Evolutionary conservation across 768 basidiomycete species (phyloP).

Genomic region (Pleurotus platypus): DNA sequence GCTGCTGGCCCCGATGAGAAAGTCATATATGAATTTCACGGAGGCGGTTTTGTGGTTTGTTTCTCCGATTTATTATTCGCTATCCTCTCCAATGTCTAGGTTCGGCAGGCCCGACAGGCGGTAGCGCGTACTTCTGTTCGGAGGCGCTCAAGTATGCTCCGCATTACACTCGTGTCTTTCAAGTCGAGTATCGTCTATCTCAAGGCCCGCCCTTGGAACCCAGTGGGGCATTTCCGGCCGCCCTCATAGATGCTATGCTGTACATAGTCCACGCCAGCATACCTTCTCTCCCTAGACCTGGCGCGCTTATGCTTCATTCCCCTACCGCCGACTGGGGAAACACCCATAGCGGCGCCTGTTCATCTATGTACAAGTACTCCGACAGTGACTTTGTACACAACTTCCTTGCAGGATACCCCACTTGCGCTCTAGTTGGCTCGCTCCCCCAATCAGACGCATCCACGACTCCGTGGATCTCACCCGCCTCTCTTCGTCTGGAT

Average conservation of each 20-base stretch:
- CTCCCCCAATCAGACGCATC: constrained; percentile 22
- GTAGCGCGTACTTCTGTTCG: constrained; percentile 8
- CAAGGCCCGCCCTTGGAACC: constrained; percentile 20
- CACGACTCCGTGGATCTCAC: constrained; percentile 30
- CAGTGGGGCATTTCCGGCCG: constrained; percentile 46
- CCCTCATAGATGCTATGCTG: constrained; percentile 47
- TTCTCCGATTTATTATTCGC: constrained; percentile 19
- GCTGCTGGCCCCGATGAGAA: constrained; percentile 24
- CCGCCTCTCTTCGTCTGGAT: constrained; percentile 21
- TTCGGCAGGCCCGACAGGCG: background rate
- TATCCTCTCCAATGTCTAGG: constrained; percentile 6
- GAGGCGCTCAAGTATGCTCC: constrained; percentile 3
- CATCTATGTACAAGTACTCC: constrained; percentile 12
- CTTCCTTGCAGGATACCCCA: constrained; percentile 15
- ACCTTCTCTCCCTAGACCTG: constrained; percentile 15
- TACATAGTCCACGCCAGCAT: constrained; percentile 23
- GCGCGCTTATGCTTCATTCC: constrained; percentile 26
- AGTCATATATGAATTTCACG: constrained; percentile 29
- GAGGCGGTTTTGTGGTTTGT: constrained; percentile 25
- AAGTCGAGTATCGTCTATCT: constrained; percentile 47
- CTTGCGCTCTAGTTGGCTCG: constrained; percentile 20
- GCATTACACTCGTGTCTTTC: constrained; percentile 22
- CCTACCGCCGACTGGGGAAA: constrained; percentile 27
- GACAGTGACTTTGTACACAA: constrained; percentile 20
- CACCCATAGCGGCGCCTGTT: constrained; percentile 16